These are phyloP conservation scores for Penicillium sp. DNA, from an alignment of 2,329 filamentous ascomycete genomes.

Conservation along the genomic window DNA sequence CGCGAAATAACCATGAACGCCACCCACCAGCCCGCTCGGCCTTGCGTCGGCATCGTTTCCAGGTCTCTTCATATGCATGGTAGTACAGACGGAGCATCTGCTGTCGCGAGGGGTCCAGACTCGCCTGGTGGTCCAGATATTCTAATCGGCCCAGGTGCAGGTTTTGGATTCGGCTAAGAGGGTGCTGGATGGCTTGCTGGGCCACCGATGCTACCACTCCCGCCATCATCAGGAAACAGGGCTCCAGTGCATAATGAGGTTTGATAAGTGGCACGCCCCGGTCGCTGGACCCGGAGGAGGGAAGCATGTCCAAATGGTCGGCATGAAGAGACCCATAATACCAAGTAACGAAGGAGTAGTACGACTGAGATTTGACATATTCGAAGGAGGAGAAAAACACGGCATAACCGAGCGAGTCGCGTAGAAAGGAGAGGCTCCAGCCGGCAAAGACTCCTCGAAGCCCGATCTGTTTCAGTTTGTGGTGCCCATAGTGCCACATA, in stretches of 20 bases:
- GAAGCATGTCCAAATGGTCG: constrained; percentile 29
- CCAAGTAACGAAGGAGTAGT: constrained; percentile 60
- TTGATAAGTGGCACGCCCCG: constrained; percentile 50
- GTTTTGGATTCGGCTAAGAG: constrained; percentile 58
- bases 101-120: constrained; percentile 40
- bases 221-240: constrained; percentile 60
- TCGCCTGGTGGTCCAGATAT: constrained; percentile 56
- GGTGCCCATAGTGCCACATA: constrained; percentile 63
- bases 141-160: constrained; percentile 61
- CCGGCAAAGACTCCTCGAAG: constrained; percentile 62
- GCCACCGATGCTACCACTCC: constrained; percentile 59
- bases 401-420: constrained; percentile 61
- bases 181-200: constrained; percentile 60
- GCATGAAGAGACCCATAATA: constrained; percentile 52
- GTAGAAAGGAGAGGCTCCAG: constrained; percentile 59
- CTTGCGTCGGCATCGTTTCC: constrained; percentile 52
- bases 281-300: constrained; percentile 26
- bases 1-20: constrained; percentile 56
- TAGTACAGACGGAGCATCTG: constrained; percentile 57
- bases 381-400: constrained; percentile 65
- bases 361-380: constrained; percentile 62
- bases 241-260: constrained; percentile 64
- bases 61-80: constrained; percentile 61
- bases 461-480: constrained; percentile 61
- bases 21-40: constrained; percentile 56